Evolutionary conservation across 768 basidiomycete genomes (phyloP), one percentile per base, ranked within the genome.

Genomic region (Infundibulicybe gibba): DNA sequence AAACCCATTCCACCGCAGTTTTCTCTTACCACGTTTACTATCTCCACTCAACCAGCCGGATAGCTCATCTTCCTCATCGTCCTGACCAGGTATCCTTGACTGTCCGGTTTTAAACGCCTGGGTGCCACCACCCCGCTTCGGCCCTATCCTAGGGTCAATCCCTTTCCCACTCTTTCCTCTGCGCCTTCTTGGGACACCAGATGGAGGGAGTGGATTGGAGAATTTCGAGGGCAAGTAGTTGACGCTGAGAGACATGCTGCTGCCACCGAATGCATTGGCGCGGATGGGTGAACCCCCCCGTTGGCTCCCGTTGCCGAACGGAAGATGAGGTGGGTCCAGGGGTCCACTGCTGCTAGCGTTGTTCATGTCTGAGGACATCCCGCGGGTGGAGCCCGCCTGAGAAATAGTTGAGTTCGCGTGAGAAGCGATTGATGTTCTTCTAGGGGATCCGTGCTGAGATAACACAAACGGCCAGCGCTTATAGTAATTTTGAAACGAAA

Each of bases 1-100:
- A 76, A 92, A 93, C 51, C 71, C 76, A 58, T 82, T 92, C 90
- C 90, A 94, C 13, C 82, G 69, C 47, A 87, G 65, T 50, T 67
- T 66, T 39, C 54, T 73, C 41, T 54, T 59, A 17, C 44, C 54
- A 39, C 68, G 62, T 49, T 67, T 66, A 64, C 68, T 61, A 17
- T 38, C 33, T 15, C 40, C 34, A 3, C 45, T 49, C 38, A 47
- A 45, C 49, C 48, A 50, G 9, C 34, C 45, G 15, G 55, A 54
- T n/a, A 63, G 64, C 43, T 73, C 71, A 50, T 75, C 75, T 50
- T 77, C 77, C 20, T 76, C 74, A 45, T 76, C 76, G 1, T 61
- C 69, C 30, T 61, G 57, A 8, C 58, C 61, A 1, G 57, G 51
- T 72, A 79, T 80, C 11, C 77, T 59, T 1, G 62, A 42, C 20